Evolutionary conservation across 2,329 filamentous ascomycete species (phyloP).

Genomic region (Fusarium anguioides): DNA sequence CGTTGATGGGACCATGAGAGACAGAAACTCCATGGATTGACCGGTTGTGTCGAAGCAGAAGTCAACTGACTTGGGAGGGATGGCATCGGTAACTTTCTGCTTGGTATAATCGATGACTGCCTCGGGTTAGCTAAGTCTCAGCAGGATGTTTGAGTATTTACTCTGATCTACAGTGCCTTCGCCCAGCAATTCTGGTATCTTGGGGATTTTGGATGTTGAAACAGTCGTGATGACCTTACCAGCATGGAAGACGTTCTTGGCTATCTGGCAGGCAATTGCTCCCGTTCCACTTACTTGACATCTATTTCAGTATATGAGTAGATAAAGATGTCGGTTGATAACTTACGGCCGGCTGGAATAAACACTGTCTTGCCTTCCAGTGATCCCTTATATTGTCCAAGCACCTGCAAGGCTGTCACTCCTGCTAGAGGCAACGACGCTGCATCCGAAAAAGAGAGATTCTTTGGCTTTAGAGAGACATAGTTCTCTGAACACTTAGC

Average conservation of each 20-base stretch:
- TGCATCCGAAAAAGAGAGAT: neutral
- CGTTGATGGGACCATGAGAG: neutral
- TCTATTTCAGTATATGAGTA: rapidly evolving
- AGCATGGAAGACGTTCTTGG: neutral
- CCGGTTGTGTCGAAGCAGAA: neutral
- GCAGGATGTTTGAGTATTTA: rapidly evolving
- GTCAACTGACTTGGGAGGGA: neutral
- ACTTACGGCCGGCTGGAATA: neutral
- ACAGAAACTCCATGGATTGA: neutral
- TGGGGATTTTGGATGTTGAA: neutral
- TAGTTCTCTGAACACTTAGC: neutral
- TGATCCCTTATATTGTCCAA: neutral
- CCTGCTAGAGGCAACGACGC: neutral
- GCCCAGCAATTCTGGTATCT: neutral
- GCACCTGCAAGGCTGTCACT: neutral
- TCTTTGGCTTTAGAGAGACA: neutral
- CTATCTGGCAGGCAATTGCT: neutral
- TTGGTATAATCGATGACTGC: neutral
- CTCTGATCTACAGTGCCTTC: neutral
- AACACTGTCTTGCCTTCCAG: neutral
- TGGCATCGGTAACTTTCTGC: rapidly evolving
- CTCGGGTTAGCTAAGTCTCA: rapidly evolving
- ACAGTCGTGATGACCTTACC: neutral
- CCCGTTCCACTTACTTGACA: neutral
- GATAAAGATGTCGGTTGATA: too few relatives aligned